Evolutionary conservation across 257 asterid species (phyloP).

Genomic region (Solanum tacnaense): DNA sequence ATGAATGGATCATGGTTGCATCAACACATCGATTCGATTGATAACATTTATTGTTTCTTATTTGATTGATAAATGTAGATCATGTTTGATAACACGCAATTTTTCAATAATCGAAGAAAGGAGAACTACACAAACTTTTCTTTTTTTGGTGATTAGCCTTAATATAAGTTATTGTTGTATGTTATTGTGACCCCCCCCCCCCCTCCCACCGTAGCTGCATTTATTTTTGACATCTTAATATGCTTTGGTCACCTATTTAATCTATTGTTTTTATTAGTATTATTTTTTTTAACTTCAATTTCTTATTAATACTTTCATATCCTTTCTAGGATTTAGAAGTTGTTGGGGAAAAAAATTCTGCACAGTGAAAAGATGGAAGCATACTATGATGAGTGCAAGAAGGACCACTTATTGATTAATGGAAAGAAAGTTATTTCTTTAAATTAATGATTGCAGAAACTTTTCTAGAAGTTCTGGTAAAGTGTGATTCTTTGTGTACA

Average conservation of each 20-base stretch:
- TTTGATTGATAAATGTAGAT: background rate
- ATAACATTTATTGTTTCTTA: too few relatives aligned
- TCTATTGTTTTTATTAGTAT: background rate
- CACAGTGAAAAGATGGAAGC: background rate
- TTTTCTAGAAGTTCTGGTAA: background rate
- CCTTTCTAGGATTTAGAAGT: background rate
- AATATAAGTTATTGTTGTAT: too few relatives aligned
- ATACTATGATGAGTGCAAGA: background rate
- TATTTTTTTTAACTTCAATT: background rate
- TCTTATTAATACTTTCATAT: background rate
- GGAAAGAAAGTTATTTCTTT: background rate
- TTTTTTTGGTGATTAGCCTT: background rate
- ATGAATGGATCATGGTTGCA: background rate
- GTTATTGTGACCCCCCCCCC: too few relatives aligned
- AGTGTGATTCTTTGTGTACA: background rate
- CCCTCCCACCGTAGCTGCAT: background rate
- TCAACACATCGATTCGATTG: background rate
- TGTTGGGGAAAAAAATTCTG: background rate
- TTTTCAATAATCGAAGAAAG: background rate
- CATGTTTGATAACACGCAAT: background rate
- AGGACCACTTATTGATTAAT: slow-evolving; percentile 2
- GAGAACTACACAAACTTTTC: background rate
- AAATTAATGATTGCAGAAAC: slow-evolving; percentile 1
- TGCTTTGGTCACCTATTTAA: background rate
- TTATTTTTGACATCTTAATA: background rate